phyloP scores from a whole-genome alignment of 768 basidiomycete genomes.

The Mrakia gelida region DNA sequence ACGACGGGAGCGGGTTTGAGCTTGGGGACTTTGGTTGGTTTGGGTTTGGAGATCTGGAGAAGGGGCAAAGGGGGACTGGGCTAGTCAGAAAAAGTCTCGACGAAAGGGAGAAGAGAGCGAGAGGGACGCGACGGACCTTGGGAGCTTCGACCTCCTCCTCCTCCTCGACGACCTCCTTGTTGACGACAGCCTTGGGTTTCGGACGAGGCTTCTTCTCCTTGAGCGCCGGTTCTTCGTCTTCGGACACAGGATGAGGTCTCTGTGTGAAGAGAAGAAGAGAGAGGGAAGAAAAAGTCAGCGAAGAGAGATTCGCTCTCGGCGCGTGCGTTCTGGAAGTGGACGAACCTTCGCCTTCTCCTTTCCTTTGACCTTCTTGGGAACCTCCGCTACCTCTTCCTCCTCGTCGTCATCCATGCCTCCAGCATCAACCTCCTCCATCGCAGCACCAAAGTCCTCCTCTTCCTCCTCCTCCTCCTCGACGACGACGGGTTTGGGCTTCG shows the following conservation, averaged over 20 bases:
- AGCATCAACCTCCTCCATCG: conserved; percentile 7
- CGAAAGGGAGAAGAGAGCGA: not conserved
- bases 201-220: conserved; percentile 17
- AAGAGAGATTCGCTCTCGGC: no score
- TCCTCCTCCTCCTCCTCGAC: not conserved
- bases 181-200: not conserved
- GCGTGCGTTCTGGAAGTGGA: not conserved
- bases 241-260: not conserved
- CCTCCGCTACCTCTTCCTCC: not conserved
- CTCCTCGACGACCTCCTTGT: not conserved
- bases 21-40: not conserved
- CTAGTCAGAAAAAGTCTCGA: not conserved
- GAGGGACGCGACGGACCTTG: not conserved
- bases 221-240: not conserved
- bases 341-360: conserved; percentile 15
- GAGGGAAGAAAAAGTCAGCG: not conserved
- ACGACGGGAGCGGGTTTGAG: not conserved
- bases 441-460: conserved; percentile 9
- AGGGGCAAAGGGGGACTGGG: not conserved
- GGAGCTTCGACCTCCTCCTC: not conserved
- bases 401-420: conserved; percentile 1
- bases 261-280: not conserved
- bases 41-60: not conserved
- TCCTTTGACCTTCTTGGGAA: not conserved
- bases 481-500: not conserved